Conservation (phyloP, 371 early-diverging fungal species). For the Mortierella sp. region DNA sequence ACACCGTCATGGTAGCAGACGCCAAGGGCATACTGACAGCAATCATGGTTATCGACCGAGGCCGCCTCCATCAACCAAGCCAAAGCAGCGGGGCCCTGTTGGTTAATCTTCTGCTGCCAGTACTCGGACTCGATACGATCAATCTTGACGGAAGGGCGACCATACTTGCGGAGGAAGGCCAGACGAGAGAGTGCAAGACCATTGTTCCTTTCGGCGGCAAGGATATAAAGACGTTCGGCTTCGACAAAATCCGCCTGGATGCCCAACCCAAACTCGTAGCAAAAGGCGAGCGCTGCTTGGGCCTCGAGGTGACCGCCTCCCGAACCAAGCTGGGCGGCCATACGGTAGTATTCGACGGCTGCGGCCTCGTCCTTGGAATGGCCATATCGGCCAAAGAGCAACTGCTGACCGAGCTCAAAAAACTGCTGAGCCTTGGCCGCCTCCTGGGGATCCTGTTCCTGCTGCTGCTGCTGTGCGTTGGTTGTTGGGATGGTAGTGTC, state of each 20-base stretch:
- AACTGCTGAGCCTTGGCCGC: conserved; percentile 41
- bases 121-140: conserved; percentile 78
- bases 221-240: conserved; percentile 74
- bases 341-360: conserved; percentile 62
- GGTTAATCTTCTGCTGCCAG: conserved; percentile 65
- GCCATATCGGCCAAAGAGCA: conserved; percentile 71
- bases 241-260: conserved; percentile 64
- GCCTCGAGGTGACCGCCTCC: conserved; percentile 59
- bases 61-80: conserved; percentile 73
- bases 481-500: conserved; percentile 10
- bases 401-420: conserved; percentile 62
- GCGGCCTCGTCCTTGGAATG: conserved; percentile 58
- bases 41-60: conserved; percentile 57
- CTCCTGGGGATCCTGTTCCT: conserved; percentile 28
- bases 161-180: conserved; percentile 81
- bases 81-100: conserved; percentile 60
- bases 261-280: conserved; percentile 85
- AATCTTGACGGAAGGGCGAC: conserved; percentile 80
- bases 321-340: conserved; percentile 55
- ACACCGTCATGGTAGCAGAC: conserved; percentile 81
- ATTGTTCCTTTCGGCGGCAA: conserved; percentile 67
- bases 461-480: background rate
- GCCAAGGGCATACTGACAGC: conserved; percentile 74
- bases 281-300: conserved; percentile 72
- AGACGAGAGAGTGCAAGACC: conserved; percentile 75